A percentile compares a stretch with the other conserved stretches of the same genome.
phyloP scores from a whole-genome alignment of 2,329 filamentous ascomycete species.

The Graphiopsis chlorocephala region DNA sequence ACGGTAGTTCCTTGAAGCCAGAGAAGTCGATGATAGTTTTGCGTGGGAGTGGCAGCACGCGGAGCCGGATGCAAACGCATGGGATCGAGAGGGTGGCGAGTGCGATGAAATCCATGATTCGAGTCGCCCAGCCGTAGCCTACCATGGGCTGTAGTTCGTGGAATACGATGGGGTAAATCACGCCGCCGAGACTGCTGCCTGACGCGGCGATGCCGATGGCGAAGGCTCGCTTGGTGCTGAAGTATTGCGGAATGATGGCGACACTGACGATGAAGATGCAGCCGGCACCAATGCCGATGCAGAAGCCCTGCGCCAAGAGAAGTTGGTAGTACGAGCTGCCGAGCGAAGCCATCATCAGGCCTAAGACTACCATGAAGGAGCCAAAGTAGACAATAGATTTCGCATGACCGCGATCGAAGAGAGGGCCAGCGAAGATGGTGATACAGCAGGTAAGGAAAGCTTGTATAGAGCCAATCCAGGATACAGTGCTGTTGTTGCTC shows the following conservation, averaged over 20 bases:
- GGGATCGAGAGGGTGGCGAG: slow-evolving; percentile 25
- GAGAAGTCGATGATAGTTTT: slow-evolving; percentile 39
- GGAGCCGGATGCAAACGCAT: slow-evolving; percentile 19
- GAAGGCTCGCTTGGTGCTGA: slow-evolving; percentile 40
- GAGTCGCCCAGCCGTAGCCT: slow-evolving; percentile 54
- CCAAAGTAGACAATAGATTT: slow-evolving; percentile 42
- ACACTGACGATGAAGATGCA: slow-evolving; percentile 45
- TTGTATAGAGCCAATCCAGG: slow-evolving; percentile 51
- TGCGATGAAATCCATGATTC: slow-evolving; percentile 49
- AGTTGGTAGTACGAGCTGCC: slow-evolving; percentile 45
- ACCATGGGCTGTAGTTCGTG: slow-evolving; percentile 36
- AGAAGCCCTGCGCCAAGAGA: slow-evolving; percentile 45
- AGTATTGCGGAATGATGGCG: slow-evolving; percentile 44
- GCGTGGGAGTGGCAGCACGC: slow-evolving; percentile 31
- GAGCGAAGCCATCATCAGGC: slow-evolving; percentile 47
- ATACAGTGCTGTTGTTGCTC: slow-evolving; percentile 34
- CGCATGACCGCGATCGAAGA: slow-evolving; percentile 52
- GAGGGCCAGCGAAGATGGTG: slow-evolving; percentile 49
- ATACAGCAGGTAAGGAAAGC: slow-evolving; percentile 49
- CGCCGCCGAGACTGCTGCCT: slow-evolving; percentile 34
- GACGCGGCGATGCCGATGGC: slow-evolving; percentile 42
- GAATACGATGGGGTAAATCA: slow-evolving; percentile 21
- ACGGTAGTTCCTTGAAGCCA: slow-evolving; percentile 38
- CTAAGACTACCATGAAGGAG: slow-evolving; percentile 44
- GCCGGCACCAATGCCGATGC: slow-evolving; percentile 41